Percentiles rank a stretch among this genome's conserved stretches.
These are phyloP conservation scores for Rubia tinctorum DNA, from an alignment of 305 asterid genomes.

Conservation along the genomic window DNA sequence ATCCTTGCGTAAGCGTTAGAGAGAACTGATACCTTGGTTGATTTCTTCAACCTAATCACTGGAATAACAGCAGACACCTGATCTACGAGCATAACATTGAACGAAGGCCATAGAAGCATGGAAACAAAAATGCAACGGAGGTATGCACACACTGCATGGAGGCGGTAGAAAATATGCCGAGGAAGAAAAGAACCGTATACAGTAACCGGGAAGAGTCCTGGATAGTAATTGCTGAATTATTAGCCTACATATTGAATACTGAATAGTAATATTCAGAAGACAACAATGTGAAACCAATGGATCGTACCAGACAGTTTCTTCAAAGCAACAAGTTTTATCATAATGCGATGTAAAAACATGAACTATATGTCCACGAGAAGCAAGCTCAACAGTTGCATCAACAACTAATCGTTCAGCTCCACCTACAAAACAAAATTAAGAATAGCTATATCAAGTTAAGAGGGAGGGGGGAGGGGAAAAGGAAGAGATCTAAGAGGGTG, in stretches of 20 bases:
- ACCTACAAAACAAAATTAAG: constrained; percentile 39
- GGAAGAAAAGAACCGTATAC: constrained; percentile 90
- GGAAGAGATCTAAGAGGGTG: neutral
- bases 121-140: constrained; percentile 89
- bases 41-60: constrained; percentile 64
- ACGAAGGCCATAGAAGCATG: constrained; percentile 67
- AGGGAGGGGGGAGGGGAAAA: constrained; percentile 6
- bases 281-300: neutral
- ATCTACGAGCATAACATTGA: constrained; percentile 71
- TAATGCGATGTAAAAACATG: constrained; percentile 94
- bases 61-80: constrained; percentile 87
- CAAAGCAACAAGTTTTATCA: constrained; percentile 83
- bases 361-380: constrained; percentile 75
- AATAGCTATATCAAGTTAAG: constrained; percentile 6
- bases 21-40: constrained; percentile 53
- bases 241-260: constrained; percentile 20
- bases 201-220: constrained; percentile 75
- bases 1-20: neutral
- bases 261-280: constrained; percentile 8
- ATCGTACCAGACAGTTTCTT: constrained; percentile 88
- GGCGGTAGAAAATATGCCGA: constrained; percentile 69
- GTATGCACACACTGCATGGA: constrained; percentile 94
- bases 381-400: constrained; percentile 92
- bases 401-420: constrained; percentile 98
- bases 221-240: constrained; percentile 11